These are phyloP conservation scores for Mesembryanthemum crystallinum DNA, from an alignment of 148 eudicot species.

Conservation along the genomic window DNA sequence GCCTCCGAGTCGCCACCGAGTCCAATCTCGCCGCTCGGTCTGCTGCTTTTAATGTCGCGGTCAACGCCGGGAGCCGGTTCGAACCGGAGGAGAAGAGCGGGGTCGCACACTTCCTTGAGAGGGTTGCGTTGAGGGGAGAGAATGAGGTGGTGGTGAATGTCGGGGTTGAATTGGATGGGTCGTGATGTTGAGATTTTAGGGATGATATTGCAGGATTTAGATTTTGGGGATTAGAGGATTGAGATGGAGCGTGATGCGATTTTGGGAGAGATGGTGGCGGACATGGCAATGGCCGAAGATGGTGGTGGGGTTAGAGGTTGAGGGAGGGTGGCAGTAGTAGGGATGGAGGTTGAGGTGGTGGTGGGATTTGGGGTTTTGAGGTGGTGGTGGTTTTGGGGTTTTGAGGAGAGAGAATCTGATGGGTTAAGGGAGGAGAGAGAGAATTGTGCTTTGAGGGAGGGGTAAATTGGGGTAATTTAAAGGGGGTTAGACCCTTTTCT, in stretches of 20 bases:
- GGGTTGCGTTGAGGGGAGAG: constrained; percentile 38
- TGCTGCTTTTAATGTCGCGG: constrained; percentile 41
- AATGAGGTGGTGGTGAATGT: constrained; percentile 43
- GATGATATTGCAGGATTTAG: constrained; percentile 43
- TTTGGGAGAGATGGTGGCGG: constrained; percentile 44
- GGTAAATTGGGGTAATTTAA: too few relatives aligned
- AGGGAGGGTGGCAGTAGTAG: too few relatives aligned
- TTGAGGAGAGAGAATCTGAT: too few relatives aligned
- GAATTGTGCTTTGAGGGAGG: too few relatives aligned
- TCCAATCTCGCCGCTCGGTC: constrained; percentile 44
- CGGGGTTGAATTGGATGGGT: constrained; percentile 43
- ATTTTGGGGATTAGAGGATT: constrained; percentile 29
- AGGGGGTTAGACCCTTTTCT: too few relatives aligned
- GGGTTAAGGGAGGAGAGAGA: too few relatives aligned
- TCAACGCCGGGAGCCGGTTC: constrained; percentile 57
- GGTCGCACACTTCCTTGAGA: constrained; percentile 47
- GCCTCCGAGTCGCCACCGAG: constrained; percentile 76
- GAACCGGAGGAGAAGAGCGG: constrained; percentile 54
- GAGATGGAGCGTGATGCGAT: constrained; percentile 38
- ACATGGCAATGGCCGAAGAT: too few relatives aligned
- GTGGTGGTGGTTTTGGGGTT: too few relatives aligned
- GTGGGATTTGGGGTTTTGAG: too few relatives aligned
- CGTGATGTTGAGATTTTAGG: constrained; percentile 45
- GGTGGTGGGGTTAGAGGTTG: too few relatives aligned
- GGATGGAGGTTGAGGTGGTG: too few relatives aligned